Evolutionary conservation across 176 grass and related monocot species (phyloP).

Genomic region (Stipa capillata): DNA sequence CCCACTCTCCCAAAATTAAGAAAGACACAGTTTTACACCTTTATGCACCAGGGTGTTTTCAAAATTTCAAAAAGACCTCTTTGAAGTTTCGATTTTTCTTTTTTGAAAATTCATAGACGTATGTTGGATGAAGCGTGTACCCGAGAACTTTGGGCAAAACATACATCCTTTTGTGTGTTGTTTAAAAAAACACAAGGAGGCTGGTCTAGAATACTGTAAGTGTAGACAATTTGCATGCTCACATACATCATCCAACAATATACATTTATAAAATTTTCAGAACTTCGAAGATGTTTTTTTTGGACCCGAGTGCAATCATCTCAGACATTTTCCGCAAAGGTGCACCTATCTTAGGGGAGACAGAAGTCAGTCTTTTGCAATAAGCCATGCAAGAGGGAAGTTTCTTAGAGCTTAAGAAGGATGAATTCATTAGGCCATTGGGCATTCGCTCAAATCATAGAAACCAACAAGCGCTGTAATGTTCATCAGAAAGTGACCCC

Average conservation of each 20-base stretch:
- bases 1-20: not conserved
- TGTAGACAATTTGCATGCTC: too few species aligned
- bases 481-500: conserved; percentile 9
- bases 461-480: not conserved
- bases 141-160: too few species aligned
- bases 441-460: not conserved
- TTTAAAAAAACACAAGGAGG: too few species aligned
- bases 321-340: not conserved
- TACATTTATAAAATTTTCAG: not conserved
- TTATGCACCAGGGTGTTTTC: too few species aligned
- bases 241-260: not conserved
- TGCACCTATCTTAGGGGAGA: not conserved
- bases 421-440: not conserved
- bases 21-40: not conserved
- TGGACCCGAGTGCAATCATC: too few species aligned
- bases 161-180: too few species aligned
- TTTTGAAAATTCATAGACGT: too few species aligned
- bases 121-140: too few species aligned
- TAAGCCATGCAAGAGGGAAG: not conserved
- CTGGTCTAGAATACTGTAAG: too few species aligned
- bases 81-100: too few species aligned
- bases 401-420: conserved; percentile 19
- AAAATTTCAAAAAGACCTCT: too few species aligned
- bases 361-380: not conserved
- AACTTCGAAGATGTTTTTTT: not conserved